phyloP scores from a whole-genome alignment of 2,329 filamentous ascomycete genomes.

The Elsinoe fawcettii region DNA sequence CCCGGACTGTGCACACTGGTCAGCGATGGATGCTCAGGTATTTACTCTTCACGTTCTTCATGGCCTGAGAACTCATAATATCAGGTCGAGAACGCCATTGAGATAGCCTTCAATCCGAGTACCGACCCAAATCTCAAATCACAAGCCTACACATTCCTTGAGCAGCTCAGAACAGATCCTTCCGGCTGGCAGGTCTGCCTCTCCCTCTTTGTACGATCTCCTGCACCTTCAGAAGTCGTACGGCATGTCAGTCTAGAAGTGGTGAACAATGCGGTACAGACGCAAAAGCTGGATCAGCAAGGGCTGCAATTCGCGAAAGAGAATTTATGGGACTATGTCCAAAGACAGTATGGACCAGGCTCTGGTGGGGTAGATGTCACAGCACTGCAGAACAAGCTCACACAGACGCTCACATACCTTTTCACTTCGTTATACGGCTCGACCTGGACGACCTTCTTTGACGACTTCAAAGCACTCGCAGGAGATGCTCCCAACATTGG shows the following conservation, averaged over 20 bases:
- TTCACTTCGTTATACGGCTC: conserved; percentile 81
- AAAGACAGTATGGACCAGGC: conserved; percentile 60
- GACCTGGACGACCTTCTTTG: conserved; percentile 83
- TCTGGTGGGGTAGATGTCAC: conserved; percentile 55
- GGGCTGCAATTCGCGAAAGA: conserved; percentile 71
- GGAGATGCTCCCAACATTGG: conserved; percentile 48
- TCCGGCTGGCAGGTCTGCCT: conserved; percentile 88
- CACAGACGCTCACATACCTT: conserved; percentile 88
- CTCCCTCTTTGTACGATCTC: conserved; percentile 71
- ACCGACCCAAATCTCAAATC: conserved; percentile 67
- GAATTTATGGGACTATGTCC: conserved; percentile 72
- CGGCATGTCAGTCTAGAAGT: conserved; percentile 86
- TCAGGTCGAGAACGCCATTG: conserved; percentile 88
- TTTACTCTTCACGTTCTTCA: not conserved
- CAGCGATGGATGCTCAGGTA: conserved; percentile 15
- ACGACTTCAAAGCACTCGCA: conserved; percentile 77
- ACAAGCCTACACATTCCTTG: conserved; percentile 74
- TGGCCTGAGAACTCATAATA: not conserved
- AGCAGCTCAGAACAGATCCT: conserved; percentile 70
- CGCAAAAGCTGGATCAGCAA: conserved; percentile 63
- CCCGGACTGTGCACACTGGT: not conserved
- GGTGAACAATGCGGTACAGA: conserved; percentile 83
- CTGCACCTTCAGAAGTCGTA: conserved; percentile 70
- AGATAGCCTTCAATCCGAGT: conserved; percentile 79
- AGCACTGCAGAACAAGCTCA: conserved; percentile 90